These are phyloP conservation scores for Colletotrichum gigasporum DNA, from an alignment of 2,329 filamentous ascomycete species.

Conservation along the genomic window DNA sequence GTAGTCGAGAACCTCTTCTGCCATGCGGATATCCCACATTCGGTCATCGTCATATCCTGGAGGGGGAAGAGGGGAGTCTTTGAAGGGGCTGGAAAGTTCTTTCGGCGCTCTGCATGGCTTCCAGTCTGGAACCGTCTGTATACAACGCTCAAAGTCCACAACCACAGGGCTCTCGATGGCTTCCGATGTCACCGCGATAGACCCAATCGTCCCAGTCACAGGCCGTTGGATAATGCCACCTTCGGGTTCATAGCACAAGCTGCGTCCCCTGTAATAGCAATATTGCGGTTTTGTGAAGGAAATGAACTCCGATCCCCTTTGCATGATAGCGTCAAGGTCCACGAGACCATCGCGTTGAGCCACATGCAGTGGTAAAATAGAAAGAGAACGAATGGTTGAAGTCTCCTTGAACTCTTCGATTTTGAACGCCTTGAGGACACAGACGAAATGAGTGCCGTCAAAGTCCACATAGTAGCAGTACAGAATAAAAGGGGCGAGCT, in stretches of 20 bases:
- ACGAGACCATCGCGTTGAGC: not conserved
- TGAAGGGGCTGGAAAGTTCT: not conserved
- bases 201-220: not conserved
- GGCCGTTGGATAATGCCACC: not conserved
- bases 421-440: not conserved
- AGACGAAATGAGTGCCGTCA: not conserved
- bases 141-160: not conserved
- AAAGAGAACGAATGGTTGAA: not conserved
- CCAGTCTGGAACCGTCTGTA: not conserved
- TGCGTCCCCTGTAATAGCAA: not conserved
- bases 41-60: not conserved
- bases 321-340: rapidly evolving
- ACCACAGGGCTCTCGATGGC: not conserved
- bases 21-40: not conserved
- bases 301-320: not conserved
- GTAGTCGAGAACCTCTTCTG: not conserved
- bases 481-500: not conserved
- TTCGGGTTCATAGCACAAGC: not conserved
- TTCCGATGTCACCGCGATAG: not conserved
- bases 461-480: slow-evolving; percentile 11
- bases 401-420: not conserved
- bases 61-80: not conserved
- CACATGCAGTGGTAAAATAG: not conserved
- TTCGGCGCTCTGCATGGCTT: not conserved
- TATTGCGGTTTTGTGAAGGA: not conserved